These are phyloP conservation scores for Penicillium sp. DNA, from an alignment of 2,329 filamentous ascomycete species.

Conservation along the genomic window DNA sequence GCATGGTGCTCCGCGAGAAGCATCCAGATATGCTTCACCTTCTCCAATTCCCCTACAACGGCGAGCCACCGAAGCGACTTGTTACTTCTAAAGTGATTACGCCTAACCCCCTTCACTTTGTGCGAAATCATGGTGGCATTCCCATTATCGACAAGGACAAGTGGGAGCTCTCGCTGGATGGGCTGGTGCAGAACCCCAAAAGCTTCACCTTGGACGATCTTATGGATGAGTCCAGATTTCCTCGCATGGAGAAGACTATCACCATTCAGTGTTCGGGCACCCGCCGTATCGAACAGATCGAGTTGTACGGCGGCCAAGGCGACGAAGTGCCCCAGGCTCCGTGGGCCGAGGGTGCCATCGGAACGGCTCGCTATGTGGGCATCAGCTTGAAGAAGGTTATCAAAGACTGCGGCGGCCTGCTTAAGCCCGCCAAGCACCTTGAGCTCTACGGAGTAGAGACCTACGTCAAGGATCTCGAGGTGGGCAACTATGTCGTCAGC, in stretches of 20 bases:
- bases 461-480: conserved; percentile 69
- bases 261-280: conserved; percentile 71
- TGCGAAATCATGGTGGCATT: conserved; percentile 72
- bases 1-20: conserved; percentile 59
- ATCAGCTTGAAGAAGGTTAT: conserved; percentile 70
- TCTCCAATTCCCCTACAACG: conserved; percentile 66
- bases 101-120: conserved; percentile 64
- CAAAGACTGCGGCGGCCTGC: conserved; percentile 67
- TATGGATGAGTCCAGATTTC: conserved; percentile 62
- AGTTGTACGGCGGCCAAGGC: conserved; percentile 66
- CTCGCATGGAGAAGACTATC: conserved; percentile 59
- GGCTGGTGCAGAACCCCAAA: conserved; percentile 62
- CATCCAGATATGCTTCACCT: conserved; percentile 63
- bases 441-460: conserved; percentile 72
- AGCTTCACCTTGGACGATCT: conserved; percentile 62
- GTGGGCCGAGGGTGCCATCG: conserved; percentile 70
- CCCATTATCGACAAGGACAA: conserved; percentile 63
- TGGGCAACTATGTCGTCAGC: conserved; percentile 68
- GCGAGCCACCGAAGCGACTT: conserved; percentile 62
- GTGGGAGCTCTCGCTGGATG: conserved; percentile 59
- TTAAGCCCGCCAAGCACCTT: conserved; percentile 59
- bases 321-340: conserved; percentile 57
- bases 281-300: conserved; percentile 68
- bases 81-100: conserved; percentile 61
- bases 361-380: conserved; percentile 64